These are phyloP conservation scores for Tetrahymena thermophila DNA, from an alignment of 73 alveolate species.

Conservation along the genomic window DNA sequence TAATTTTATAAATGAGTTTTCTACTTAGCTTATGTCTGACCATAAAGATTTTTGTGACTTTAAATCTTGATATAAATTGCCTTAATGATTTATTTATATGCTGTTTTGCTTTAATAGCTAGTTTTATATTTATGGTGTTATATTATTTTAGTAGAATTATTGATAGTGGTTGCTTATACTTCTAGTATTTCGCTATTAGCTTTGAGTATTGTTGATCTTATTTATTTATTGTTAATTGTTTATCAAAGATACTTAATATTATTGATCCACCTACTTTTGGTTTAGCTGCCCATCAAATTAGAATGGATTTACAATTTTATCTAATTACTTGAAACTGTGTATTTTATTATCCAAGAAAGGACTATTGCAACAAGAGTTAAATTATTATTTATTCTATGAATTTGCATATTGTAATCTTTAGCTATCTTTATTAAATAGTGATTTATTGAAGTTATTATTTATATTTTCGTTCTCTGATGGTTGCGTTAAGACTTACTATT, in stretches of 20 bases:
- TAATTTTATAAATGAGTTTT: not conserved
- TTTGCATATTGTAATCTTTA: not conserved
- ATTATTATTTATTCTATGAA: not conserved
- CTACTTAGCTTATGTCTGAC: not conserved
- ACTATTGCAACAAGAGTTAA: not conserved
- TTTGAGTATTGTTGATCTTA: not conserved
- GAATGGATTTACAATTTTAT: not conserved
- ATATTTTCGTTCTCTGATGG: not conserved
- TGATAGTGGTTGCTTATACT: not conserved
- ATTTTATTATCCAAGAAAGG: not conserved
- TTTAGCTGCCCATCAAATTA: not conserved
- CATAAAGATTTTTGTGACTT: not conserved
- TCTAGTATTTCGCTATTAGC: not conserved
- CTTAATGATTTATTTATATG: not conserved
- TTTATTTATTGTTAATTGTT: not conserved
- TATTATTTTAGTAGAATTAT: not conserved
- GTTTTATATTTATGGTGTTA: not conserved
- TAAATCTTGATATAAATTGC: not conserved
- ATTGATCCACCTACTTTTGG: not conserved
- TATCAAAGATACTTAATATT: not conserved
- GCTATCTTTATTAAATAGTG: not conserved
- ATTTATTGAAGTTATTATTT: not conserved
- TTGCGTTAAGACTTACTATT: not conserved
- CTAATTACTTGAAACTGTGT: not conserved
- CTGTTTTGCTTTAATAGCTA: not conserved